Base-by-base conservation (phyloP, 495 filamentous ascomycete genomes). In the Xanthoparmelia taractica region DNA sequence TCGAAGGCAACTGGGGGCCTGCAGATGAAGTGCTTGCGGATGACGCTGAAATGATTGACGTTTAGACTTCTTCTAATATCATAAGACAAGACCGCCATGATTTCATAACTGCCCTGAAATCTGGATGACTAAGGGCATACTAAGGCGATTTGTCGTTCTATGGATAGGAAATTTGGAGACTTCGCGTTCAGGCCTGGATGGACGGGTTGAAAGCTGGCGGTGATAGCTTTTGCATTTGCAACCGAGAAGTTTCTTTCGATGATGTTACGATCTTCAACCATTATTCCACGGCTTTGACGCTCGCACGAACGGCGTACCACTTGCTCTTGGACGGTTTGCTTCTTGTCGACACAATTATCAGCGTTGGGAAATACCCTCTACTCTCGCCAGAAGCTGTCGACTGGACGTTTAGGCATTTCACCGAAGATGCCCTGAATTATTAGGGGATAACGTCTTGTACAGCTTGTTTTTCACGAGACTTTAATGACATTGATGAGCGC, bases 1-100 rank as follows among this genome's bases (percentile, higher is more conserved):
- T 86, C 65, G 94, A 98, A 76, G 95, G 94, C 67, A 92, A 90
- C 71, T 98, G 91, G 90, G 94, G 94, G 2, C 94, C 92, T 45
- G 84, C 84, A 15, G 87, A 90, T 65, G 82, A 87, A 62, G 79
- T 89, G 34, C 76, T 90, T 65, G 79, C 77, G n/a, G 82, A 84
- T 71, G 85, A 88, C 74, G 80, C 84, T 55, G 86, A 88, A 71
- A 89, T 89, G 85, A 84, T 87, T 71, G 87, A 90, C 72, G 85
- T 85, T 73, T 83, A 50, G 40, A 48, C 38, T 23, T 40, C 20
- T 65, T 58, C n/a, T 11, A 54, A 36, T 17, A 18, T 47, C 23
- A 23, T 47, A 25, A 45, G 29, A 29, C 37, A 33, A 43, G 12
- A 47, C 27, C 23, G 36, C 20, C 29, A 40, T 17, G 31, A 58